Evolutionary conservation across 164 flowering plant genomes (phyloP).

Genomic region (Tetrastigma voinierianum): DNA sequence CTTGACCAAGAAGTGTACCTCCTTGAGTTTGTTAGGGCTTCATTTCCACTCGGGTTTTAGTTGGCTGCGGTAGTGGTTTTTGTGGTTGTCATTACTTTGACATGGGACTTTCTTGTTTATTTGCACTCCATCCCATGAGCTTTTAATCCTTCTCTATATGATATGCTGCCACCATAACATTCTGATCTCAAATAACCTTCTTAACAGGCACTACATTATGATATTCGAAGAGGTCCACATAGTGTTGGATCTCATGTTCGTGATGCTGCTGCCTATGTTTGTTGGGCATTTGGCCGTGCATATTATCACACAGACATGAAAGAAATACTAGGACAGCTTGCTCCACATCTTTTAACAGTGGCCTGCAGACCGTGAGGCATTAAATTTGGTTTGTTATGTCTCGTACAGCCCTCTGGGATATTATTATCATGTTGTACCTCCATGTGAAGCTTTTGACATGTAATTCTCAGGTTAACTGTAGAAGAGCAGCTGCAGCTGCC

Average conservation of each 20-base stretch:
- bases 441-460: not conserved
- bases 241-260: constrained; percentile 98
- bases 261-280: constrained; percentile 99
- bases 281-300: constrained; percentile 99
- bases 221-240: constrained; percentile 93
- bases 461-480: constrained; percentile 85
- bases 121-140: too few species aligned
- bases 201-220: constrained; percentile 91
- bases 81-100: too few species aligned
- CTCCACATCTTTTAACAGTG: constrained; percentile 83
- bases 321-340: constrained; percentile 69
- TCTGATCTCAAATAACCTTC: not conserved
- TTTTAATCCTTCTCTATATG: not conserved
- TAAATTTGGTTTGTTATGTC: not conserved
- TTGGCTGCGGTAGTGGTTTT: too few species aligned
- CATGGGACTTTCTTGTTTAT: too few species aligned
- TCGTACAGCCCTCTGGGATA: not conserved
- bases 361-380: constrained; percentile 94
- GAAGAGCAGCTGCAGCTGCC: constrained; percentile 99
- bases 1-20: too few species aligned
- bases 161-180: not conserved
- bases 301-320: constrained; percentile 85
- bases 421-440: not conserved
- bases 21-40: too few species aligned
- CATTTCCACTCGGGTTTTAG: too few species aligned